Conservation (phyloP, 192 early-diverging fungal genomes). For the Phlyctochytrium planicorne region DNA sequence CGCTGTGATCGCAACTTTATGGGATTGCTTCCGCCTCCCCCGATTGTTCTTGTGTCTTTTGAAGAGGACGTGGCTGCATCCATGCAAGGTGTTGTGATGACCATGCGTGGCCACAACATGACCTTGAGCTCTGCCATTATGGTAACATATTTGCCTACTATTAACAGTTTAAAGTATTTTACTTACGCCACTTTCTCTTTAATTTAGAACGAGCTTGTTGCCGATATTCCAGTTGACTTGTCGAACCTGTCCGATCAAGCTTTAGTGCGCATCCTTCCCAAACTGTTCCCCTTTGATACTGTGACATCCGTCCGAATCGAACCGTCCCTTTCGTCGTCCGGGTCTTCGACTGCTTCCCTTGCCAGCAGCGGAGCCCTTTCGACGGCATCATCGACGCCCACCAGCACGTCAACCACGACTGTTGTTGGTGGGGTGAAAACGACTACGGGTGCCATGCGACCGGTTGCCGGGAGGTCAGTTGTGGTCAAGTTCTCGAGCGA, state of each 20-base stretch:
- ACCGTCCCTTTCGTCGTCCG: not conserved
- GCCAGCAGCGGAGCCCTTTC: not conserved
- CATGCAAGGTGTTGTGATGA: not conserved
- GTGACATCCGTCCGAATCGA: slow-evolving; percentile 4
- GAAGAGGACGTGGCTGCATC: not conserved
- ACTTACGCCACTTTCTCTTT: too few relatives aligned
- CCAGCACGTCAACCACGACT: not conserved
- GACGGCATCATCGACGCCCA: not conserved
- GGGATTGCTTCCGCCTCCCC: not conserved
- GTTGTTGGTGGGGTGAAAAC: not conserved
- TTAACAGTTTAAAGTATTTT: too few relatives aligned
- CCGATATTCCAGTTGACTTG: not conserved
- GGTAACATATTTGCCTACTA: too few relatives aligned
- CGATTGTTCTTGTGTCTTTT: slow-evolving; percentile 3
- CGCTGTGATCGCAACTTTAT: not conserved
- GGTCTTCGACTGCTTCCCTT: not conserved
- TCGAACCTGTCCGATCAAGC: not conserved
- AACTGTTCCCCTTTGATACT: slow-evolving; percentile 7
- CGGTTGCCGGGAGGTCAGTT: not conserved
- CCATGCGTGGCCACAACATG: slow-evolving; percentile 5
- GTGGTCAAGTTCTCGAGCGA: not conserved
- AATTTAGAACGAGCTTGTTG: slow-evolving; percentile 4
- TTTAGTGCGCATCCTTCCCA: not conserved
- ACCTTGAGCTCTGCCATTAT: not conserved
- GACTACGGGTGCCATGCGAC: not conserved